Base-by-base conservation (phyloP, 2,329 filamentous ascomycete species). In the Xylogone sp. region DNA sequence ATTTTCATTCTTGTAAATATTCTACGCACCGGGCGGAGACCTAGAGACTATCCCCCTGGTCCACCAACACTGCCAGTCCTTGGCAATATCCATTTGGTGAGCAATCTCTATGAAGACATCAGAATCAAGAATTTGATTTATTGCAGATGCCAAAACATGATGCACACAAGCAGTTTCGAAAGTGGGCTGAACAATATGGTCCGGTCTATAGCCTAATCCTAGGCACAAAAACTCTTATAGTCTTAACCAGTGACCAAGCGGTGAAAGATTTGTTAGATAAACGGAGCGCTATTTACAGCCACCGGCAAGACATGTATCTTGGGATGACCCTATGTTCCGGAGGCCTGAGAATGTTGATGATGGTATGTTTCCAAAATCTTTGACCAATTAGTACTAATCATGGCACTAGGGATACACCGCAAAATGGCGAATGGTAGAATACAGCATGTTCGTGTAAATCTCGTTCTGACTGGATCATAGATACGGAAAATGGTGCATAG, bases 1-100 rank as follows among this genome's bases (percentile, higher is more conserved):
- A 27, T 75, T 0, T 91, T 96, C 60, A 93, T 87, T 68, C 82
- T 73, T 19, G 80, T 77, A 57, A 96, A 75, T 92, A 91, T 49
- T 20, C 47, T 49, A 42, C 29, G 21, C 21, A 29, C 22, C 21
- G 56, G 56, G 12, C 43, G 43, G 3, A 42, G 56, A 21, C 51
- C 55, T 12, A 49, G 44, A 42, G 43, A 44, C 21, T 53, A 49
- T 24, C 57, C 55, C 43, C 55, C 55, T 12, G 57, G 57, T 13
- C 56, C 56, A 19, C 54, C 57, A 29, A 58, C 56, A 12, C 42
- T 58, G 21, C 55, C 53, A 19, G 16, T 59, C 6, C 22, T 59
- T 21, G 56, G 56, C 5, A 59, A 58, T 45, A 43, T 57, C 3
- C 53, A 55, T 39, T 39, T 16, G 24, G 45, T 47, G 24, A 8